Conservation (phyloP, 805 yeast species). For the Spathaspora passalidarum region DNA sequence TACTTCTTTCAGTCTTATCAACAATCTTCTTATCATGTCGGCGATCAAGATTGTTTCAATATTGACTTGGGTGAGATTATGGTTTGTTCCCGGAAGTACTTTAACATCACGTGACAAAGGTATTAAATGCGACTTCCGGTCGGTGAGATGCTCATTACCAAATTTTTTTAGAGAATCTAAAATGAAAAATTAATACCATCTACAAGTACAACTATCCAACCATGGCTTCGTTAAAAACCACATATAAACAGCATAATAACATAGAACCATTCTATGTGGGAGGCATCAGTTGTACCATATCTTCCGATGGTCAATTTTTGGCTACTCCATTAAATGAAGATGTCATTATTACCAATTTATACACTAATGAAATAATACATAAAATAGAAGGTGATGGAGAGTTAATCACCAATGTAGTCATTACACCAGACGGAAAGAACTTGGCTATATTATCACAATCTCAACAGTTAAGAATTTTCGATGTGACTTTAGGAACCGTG, state of each 20-base stretch:
- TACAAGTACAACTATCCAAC: not conserved
- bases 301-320: slow-evolving; percentile 57
- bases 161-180: not conserved
- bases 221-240: slow-evolving; percentile 31
- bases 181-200: not conserved
- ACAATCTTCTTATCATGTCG: too few relatives aligned
- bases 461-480: slow-evolving; percentile 71
- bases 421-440: slow-evolving; percentile 72
- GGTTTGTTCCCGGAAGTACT: not conserved
- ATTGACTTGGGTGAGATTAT: too few relatives aligned
- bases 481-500: slow-evolving; percentile 36
- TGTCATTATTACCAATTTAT: slow-evolving; percentile 63
- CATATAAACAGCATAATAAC: slow-evolving; percentile 41
- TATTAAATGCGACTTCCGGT: not conserved
- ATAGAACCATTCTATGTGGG: slow-evolving; percentile 87
- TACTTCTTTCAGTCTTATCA: too few relatives aligned
- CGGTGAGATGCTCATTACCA: not conserved
- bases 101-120: not conserved
- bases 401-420: slow-evolving; percentile 64
- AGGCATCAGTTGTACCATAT: slow-evolving; percentile 69
- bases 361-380: slow-evolving; percentile 54
- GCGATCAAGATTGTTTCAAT: too few relatives aligned
- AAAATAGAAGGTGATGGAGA: slow-evolving; percentile 83
- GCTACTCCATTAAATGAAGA: slow-evolving; percentile 84
- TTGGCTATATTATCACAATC: slow-evolving; percentile 80